A percentile compares a stretch with the other conserved stretches of the same genome.
Conservation (phyloP, 257 asterid genomes). For the Solanum sejunctum region DNA sequence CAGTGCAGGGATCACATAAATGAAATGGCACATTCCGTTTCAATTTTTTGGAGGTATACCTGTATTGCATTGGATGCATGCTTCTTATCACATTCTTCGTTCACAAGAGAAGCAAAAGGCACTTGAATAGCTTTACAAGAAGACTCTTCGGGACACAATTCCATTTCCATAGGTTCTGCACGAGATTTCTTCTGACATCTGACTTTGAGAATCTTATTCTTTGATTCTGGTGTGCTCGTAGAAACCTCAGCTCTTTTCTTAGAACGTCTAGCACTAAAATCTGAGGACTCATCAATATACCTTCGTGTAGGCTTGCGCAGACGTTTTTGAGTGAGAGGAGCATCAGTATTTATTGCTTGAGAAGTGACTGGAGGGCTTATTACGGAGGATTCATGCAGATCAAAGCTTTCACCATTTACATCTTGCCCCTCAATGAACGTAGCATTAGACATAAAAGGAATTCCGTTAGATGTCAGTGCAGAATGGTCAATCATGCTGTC, state of each 20-base stretch:
- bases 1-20: neutral
- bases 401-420: neutral
- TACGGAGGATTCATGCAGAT: conserved; percentile 7
- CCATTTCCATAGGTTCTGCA: conserved; percentile 23
- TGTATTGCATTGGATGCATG: neutral
- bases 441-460: conserved; percentile 14
- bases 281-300: conserved; percentile 70
- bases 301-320: conserved; percentile 87
- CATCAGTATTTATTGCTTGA: conserved; percentile 11
- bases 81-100: conserved; percentile 30
- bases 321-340: conserved; percentile 46
- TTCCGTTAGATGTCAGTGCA: conserved; percentile 12
- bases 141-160: conserved; percentile 39
- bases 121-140: conserved; percentile 78
- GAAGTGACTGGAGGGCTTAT: conserved; percentile 2
- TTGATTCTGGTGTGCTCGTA: conserved; percentile 18
- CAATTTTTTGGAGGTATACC: neutral
- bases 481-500: conserved; percentile 21
- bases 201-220: conserved; percentile 28
- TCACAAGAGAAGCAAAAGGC: conserved; percentile 69
- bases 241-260: conserved; percentile 36
- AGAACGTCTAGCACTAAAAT: conserved; percentile 22
- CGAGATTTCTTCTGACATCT: conserved; percentile 37
- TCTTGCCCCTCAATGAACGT: conserved; percentile 15
- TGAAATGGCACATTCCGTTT: neutral